Evolutionary conservation across 2,329 filamentous ascomycete genomes (phyloP), one percentile per base, ranked within the genome.

Genomic region (Aureobasidium vineae): DNA sequence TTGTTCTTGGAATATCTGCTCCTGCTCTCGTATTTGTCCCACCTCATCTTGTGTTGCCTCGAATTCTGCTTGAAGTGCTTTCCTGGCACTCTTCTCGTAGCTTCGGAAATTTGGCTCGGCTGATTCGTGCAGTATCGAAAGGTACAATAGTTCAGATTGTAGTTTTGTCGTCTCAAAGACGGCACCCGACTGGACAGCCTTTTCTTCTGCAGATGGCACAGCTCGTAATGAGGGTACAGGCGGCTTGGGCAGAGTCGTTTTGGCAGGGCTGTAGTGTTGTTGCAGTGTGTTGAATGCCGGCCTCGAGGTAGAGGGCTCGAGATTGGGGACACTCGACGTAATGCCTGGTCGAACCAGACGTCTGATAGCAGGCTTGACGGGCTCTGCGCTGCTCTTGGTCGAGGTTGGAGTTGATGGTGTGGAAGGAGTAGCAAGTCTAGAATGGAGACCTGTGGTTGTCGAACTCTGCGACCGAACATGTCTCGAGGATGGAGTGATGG

Each of bases 251-350:
- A 84, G 82, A 10, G 81, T 77, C 4, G 79, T 80, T 72, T 89
- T 89, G 52, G 84, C 84, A 0, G 88, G 88, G 33, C 85, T 88
- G 77, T 85, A 89, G 76, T 89, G 86, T 70, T 90, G 87, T 70
- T 90, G 87, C 45, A 85, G 82, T 0, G 84, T 88, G 56, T 81
- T 84, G 75, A 89, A 89, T 54, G 82, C 78, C 0, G 86, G 85
- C 10, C 83, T 82, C 11, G 49, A 31, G 16, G 31, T 45, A 5
- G 38, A 19, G 4, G 64, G 41, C 11, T 59, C 56, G 28, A 57
- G 33, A 11, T 50, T 56, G 5, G 50, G 63, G 23, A 26, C 40
- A 15, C 8, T 53, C 2, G 53, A 41, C 6, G 54, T 38, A 8
- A 15, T 15, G 6, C 13, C 41, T 5, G 64, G 47, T 31, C 49